phyloP scores from a whole-genome alignment of 306 rosid species.

The Psophocarpus tetragonolobus region DNA sequence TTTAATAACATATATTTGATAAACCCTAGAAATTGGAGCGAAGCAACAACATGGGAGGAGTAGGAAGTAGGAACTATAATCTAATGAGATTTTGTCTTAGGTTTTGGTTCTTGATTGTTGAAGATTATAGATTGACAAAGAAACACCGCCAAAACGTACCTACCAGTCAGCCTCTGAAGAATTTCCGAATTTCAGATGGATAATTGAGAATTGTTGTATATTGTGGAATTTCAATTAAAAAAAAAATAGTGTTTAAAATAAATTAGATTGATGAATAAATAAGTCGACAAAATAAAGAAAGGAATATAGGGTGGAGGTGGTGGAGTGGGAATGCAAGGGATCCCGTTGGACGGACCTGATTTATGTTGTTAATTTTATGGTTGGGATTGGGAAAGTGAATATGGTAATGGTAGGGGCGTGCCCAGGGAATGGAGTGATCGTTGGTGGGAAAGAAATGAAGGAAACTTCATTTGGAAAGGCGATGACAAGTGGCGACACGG shows the following conservation, averaged over 20 bases:
- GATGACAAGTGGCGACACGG: background rate
- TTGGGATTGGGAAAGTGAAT: background rate
- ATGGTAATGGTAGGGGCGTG: background rate
- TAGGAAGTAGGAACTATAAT: background rate
- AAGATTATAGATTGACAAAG: constrained; percentile 2
- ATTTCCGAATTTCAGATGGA: background rate
- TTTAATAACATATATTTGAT: constrained; percentile 16
- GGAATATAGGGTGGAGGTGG: background rate
- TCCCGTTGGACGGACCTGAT: background rate
- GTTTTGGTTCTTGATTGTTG: background rate
- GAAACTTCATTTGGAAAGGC: constrained; percentile 23
- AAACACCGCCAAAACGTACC: constrained; percentile 19
- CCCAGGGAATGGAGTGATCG: background rate
- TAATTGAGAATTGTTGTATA: background rate
- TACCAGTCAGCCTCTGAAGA: constrained; percentile 28
- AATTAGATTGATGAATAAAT: background rate
- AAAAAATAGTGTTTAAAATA: background rate
- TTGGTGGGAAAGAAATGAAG: background rate
- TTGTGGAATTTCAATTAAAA: background rate
- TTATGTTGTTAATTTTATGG: background rate
- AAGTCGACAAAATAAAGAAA: background rate
- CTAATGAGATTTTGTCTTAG: background rate
- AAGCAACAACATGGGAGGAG: background rate
- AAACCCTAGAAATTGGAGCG: constrained; percentile 51
- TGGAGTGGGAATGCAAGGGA: background rate